Conservation (phyloP, 352 stramenopile genomes). For the Hyaloperonospora arabidopsidis region DNA sequence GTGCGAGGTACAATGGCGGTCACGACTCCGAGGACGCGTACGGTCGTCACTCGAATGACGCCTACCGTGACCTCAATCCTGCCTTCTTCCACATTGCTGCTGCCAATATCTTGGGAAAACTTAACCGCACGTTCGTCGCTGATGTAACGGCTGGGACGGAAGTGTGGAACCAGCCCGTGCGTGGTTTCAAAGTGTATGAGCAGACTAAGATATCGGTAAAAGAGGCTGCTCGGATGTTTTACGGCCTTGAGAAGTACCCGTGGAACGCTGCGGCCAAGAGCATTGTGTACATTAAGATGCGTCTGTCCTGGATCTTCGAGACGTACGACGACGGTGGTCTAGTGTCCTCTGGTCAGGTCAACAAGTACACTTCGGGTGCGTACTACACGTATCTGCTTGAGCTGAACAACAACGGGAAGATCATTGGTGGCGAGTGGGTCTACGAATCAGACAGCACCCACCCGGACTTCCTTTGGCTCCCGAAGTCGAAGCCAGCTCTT, state of each 20-base stretch:
- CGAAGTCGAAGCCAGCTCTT: slow-evolving; percentile 20
- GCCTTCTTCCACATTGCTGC: slow-evolving; percentile 46
- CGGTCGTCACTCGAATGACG: slow-evolving; percentile 31
- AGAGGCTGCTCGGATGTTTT: slow-evolving; percentile 29
- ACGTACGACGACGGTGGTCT: slow-evolving; percentile 31
- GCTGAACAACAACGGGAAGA: slow-evolving; percentile 28
- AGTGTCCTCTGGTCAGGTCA: slow-evolving; percentile 18
- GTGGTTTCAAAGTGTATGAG: slow-evolving; percentile 39
- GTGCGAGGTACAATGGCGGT: slow-evolving; percentile 27
- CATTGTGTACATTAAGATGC: slow-evolving; percentile 39
- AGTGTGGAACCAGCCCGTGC: slow-evolving; percentile 61
- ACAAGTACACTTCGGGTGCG: slow-evolving; percentile 17
- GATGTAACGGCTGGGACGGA: slow-evolving; percentile 28
- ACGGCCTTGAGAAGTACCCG: slow-evolving; percentile 34
- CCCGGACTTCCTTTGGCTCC: slow-evolving; percentile 39
- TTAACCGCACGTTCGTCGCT: slow-evolving; percentile 34
- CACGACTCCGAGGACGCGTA: slow-evolving; percentile 31
- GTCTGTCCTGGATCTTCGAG: slow-evolving; percentile 41
- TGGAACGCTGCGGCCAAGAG: slow-evolving; percentile 40
- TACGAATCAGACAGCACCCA: slow-evolving; percentile 28
- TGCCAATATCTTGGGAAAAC: slow-evolving; percentile 38
- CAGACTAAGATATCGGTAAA: slow-evolving; percentile 27
- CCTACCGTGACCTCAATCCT: slow-evolving; percentile 42
- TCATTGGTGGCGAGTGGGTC: slow-evolving; percentile 42
- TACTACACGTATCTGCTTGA: slow-evolving; percentile 43